phyloP scores from a whole-genome alignment of 768 basidiomycete species.

The Calvatia gigantea region DNA sequence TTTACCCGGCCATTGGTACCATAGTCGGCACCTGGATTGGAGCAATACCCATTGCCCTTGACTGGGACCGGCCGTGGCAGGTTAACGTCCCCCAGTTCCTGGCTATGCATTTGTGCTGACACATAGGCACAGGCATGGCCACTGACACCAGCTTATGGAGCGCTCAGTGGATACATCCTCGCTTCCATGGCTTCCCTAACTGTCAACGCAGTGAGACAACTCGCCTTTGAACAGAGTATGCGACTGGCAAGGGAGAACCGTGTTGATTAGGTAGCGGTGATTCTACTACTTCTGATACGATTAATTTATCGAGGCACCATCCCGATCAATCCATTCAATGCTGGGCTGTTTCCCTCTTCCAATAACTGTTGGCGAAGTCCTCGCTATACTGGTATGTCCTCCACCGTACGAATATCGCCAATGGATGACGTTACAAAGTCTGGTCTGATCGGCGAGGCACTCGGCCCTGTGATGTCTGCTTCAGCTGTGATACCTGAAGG shows the following conservation, averaged over 20 bases:
- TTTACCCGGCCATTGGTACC: slow-evolving; percentile 76
- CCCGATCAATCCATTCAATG: background rate
- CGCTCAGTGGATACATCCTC: slow-evolving; percentile 62
- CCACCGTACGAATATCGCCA: slow-evolving; percentile 64
- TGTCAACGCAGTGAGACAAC: slow-evolving; percentile 32
- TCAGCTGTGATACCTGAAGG: slow-evolving; percentile 71
- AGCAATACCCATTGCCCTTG: slow-evolving; percentile 80
- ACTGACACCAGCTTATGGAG: slow-evolving; percentile 70
- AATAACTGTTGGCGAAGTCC: background rate
- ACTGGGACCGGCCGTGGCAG: slow-evolving; percentile 99
- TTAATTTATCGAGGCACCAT: background rate
- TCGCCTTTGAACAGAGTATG: slow-evolving; percentile 35
- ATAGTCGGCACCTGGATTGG: slow-evolving; percentile 79
- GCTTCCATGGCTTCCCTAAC: slow-evolving; percentile 55
- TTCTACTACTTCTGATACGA: background rate
- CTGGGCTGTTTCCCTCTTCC: slow-evolving; percentile 3
- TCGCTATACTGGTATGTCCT: slow-evolving; percentile 17
- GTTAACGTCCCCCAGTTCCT: slow-evolving; percentile 34
- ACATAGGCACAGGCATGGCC: slow-evolving; percentile 66
- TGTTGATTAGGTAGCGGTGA: slow-evolving; percentile 7
- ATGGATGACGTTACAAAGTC: slow-evolving; percentile 79
- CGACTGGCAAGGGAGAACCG: background rate
- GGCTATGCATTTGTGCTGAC: slow-evolving; percentile 3
- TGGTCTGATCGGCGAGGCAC: slow-evolving; percentile 70
- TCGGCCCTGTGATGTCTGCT: slow-evolving; percentile 67